Conservation (phyloP, 305 asterid species). For the Solanum hybrid region DNA sequence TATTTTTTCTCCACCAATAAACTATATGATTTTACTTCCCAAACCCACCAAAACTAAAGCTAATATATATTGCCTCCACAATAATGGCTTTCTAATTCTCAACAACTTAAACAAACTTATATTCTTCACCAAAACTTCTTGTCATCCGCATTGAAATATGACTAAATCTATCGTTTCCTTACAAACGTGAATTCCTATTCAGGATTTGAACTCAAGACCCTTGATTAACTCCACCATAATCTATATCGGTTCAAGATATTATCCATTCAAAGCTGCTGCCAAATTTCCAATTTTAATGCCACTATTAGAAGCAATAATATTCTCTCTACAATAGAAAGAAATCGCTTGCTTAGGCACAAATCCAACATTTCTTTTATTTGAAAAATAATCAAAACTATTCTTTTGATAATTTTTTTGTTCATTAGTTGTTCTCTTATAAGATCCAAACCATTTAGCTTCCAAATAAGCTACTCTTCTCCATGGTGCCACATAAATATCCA, state of each 20-base stretch:
- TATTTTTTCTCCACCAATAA: not conserved
- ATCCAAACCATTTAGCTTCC: constrained; percentile 59
- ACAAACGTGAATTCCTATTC: rapidly evolving
- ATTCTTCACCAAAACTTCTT: rapidly evolving
- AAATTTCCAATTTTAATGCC: constrained; percentile 36
- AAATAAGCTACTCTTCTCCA: constrained; percentile 61
- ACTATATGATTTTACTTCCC: not conserved
- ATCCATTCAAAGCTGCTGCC: constrained; percentile 29
- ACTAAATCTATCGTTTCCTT: rapidly evolving
- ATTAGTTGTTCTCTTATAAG: constrained; percentile 45
- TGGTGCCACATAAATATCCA: constrained; percentile 52
- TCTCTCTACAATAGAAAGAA: constrained; percentile 24
- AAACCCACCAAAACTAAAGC: not conserved
- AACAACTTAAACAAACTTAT: not conserved
- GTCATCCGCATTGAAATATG: not conserved
- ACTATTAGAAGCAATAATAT: constrained; percentile 11
- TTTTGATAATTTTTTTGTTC: not conserved
- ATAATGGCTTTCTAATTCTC: not conserved
- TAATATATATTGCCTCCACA: not conserved
- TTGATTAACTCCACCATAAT: not conserved
- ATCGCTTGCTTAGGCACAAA: constrained; percentile 19
- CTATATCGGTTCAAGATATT: not conserved
- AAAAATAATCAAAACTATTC: not conserved
- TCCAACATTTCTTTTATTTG: constrained; percentile 28
- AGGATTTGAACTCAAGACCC: rapidly evolving